phyloP scores from a whole-genome alignment of 2,329 filamentous ascomycete genomes.

The Triangularia verruculosa region DNA sequence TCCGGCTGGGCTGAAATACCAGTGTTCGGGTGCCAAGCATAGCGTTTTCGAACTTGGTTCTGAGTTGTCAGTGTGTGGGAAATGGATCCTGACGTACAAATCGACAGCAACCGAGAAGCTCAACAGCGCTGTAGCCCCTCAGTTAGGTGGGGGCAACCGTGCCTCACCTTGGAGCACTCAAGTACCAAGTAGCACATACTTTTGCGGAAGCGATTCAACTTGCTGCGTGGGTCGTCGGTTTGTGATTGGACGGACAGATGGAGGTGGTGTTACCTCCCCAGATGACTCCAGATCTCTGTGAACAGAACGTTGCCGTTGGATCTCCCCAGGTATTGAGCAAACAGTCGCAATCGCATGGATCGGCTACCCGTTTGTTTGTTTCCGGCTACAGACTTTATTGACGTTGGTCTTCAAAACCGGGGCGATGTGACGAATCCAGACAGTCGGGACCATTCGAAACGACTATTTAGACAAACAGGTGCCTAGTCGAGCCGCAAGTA shows the following conservation, averaged over 20 bases:
- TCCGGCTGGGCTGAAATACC: slow-evolving; percentile 20
- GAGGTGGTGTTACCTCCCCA: slow-evolving; percentile 2
- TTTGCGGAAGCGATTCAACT: background rate
- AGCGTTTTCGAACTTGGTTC: background rate
- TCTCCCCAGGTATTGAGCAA: background rate
- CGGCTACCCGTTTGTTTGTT: background rate
- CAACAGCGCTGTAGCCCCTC: slow-evolving; percentile 4
- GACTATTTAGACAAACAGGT: background rate
- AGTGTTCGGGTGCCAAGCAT: slow-evolving; percentile 18
- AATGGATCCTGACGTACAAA: slow-evolving; percentile 8
- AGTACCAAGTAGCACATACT: background rate
- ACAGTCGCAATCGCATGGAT: background rate
- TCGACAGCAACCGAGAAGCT: slow-evolving; percentile 8
- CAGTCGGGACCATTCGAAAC: background rate
- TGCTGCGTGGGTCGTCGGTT: background rate
- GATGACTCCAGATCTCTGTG: background rate
- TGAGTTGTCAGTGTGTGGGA: slow-evolving; percentile 20
- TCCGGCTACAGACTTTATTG: background rate
- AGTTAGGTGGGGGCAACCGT: slow-evolving; percentile 6
- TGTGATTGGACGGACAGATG: slow-evolving; percentile 8
- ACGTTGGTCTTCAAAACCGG: background rate
- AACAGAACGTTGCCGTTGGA: background rate
- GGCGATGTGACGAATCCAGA: background rate
- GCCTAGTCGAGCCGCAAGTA: background rate
- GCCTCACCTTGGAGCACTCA: slow-evolving; percentile 1